Conservation (phyloP, 2,329 filamentous ascomycete genomes). For the Xylogone sp. region DNA sequence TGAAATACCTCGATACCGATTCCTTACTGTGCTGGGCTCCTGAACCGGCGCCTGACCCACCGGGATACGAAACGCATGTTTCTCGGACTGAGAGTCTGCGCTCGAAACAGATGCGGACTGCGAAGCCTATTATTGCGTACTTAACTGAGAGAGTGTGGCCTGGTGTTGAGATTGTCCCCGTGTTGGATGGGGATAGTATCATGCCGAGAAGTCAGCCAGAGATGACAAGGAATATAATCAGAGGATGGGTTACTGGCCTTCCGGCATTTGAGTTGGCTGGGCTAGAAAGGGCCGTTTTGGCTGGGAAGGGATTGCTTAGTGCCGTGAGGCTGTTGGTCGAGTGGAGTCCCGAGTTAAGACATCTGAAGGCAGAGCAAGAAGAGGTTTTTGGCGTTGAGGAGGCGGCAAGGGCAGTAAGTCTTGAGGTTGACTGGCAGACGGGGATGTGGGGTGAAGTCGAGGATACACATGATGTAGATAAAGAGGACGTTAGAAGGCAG, state of each 20-base stretch:
- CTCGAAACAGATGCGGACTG: conserved; percentile 65
- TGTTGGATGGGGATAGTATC: conserved; percentile 77
- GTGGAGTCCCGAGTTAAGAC: conserved; percentile 74
- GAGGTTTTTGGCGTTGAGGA: conserved; percentile 73
- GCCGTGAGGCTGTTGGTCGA: conserved; percentile 75
- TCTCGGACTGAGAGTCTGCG: conserved; percentile 56
- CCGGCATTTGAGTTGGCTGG: conserved; percentile 80
- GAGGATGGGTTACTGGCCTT: conserved; percentile 71
- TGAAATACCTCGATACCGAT: conserved; percentile 90
- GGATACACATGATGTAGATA: conserved; percentile 91
- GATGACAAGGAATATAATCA: conserved; percentile 72
- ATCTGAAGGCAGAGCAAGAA: conserved; percentile 36
- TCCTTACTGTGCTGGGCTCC: conserved; percentile 88
- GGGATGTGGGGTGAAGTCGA: conserved; percentile 94
- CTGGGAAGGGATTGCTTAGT: conserved; percentile 80
- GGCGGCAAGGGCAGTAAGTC: conserved; percentile 69
- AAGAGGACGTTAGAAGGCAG: conserved; percentile 83
- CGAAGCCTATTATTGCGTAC: conserved; percentile 67
- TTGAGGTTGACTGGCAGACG: conserved; percentile 91
- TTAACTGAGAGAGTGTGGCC: conserved; percentile 77
- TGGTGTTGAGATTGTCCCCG: conserved; percentile 71
- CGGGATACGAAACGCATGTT: conserved; percentile 39
- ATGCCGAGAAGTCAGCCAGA: conserved; percentile 70
- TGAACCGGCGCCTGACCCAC: conserved; percentile 43
- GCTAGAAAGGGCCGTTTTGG: conserved; percentile 77